Evolutionary conservation across 1,284 basidiomycete genomes (phyloP), one percentile per base, ranked within the genome.

Genomic region (Serendipita sp.): DNA sequence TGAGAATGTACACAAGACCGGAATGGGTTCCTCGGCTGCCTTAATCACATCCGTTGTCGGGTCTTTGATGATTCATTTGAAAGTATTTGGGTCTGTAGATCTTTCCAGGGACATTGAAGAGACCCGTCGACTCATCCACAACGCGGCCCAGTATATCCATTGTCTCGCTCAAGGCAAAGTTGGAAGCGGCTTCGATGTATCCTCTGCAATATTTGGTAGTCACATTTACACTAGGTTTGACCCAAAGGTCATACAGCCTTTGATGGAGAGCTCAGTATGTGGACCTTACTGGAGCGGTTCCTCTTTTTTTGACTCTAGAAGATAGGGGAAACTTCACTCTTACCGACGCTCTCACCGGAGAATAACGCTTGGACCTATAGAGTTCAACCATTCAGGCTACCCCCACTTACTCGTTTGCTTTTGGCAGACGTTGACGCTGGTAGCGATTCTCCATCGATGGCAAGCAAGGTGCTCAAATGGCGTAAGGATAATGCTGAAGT

Each of bases 101-200:
- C 77, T 85, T 64, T 68, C 71, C 10, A 70, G 73, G 22, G 73
- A 74, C 13, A 68, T 74, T 60, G 75, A 74, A 67, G 73, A 76
- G 13, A 82, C 80, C 2, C 75, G 82, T 62, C 74, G 76, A 26
- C 77, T 92, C 15, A 85, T 92, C 0, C 96, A 99, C 75, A 94
- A 96, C 69, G 79, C 91, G n/a, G 85, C 95, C 0, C 96, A 99
- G 72, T 94, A 89, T 68, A 85, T 93, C 2, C 96, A 99, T 73
- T 98, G 94, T 69, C 79, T 93, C 32, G 96, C 96, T 0, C 96
- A 99, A 74, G 96, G 96, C 50, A 99, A 99, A 74, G 86, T 99
- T 13, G 96, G 96, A 42, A 92, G 88, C 67, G 96, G 96, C 0
- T 99, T 99, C 74, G 96, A 99, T 71, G 91, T 99, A 58, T 87